Percentiles rank a stretch among this genome's conserved stretches.
Evolutionary conservation across 2,329 filamentous ascomycete genomes (phyloP).

Genomic region (Pseudogymnoascus sp.): DNA sequence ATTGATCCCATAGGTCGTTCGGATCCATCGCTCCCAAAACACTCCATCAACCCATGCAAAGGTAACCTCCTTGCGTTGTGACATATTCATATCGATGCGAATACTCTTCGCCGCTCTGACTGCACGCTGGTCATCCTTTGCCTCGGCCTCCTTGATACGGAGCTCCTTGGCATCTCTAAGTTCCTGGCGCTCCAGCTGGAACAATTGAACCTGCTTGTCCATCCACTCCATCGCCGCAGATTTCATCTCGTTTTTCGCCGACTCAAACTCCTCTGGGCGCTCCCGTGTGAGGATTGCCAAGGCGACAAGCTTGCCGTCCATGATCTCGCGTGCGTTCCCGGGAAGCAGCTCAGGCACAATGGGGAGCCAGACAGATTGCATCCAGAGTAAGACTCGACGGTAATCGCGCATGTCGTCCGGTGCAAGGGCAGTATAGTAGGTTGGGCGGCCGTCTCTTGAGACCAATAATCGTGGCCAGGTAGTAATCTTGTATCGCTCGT

Average conservation of each 20-base stretch:
- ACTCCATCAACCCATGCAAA: constrained; percentile 97
- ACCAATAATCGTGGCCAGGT: constrained; percentile 94
- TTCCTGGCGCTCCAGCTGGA: constrained; percentile 89
- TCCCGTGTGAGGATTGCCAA: constrained; percentile 79
- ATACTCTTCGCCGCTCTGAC: constrained; percentile 83
- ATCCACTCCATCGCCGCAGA: constrained; percentile 96
- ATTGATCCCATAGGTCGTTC: constrained; percentile 89
- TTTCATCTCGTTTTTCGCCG: constrained; percentile 83
- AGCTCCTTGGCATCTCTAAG: constrained; percentile 90
- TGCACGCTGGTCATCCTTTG: constrained; percentile 82
- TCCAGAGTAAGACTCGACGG: constrained; percentile 75
- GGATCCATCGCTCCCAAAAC: constrained; percentile 96
- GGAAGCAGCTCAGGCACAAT: constrained; percentile 91
- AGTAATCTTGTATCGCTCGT: constrained; percentile 83
- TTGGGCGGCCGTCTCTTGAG: constrained; percentile 78
- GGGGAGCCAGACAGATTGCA: constrained; percentile 92
- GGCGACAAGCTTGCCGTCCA: constrained; percentile 92
- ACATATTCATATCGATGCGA: constrained; percentile 80
- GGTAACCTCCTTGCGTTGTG: constrained; percentile 77
- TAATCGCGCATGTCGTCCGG: constrained; percentile 90
- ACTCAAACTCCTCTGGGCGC: constrained; percentile 67
- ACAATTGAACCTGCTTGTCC: constrained; percentile 86
- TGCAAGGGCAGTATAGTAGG: constrained; percentile 79
- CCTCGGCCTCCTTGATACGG: constrained; percentile 91
- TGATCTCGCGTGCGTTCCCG: constrained; percentile 85